A percentile compares a stretch with the other conserved stretches of the same genome.
These are phyloP conservation scores for Acacia melanoxylon DNA, from an alignment of 306 rosid genomes.

Conservation along the genomic window DNA sequence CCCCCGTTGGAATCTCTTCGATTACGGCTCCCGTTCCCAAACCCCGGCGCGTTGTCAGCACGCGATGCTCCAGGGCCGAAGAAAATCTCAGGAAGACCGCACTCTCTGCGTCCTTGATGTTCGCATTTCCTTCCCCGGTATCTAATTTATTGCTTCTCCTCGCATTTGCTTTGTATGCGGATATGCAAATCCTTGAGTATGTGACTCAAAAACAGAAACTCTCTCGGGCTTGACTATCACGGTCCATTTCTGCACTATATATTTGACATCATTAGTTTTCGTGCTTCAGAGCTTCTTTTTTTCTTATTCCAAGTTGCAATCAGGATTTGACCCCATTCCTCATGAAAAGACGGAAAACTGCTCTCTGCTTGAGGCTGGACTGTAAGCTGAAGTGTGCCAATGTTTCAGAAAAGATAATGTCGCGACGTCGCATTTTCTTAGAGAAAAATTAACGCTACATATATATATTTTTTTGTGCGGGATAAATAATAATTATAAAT, in stretches of 20 bases:
- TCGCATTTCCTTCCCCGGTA: slow-evolving; percentile 82
- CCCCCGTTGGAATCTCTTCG: slow-evolving; percentile 81
- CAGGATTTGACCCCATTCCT: background rate
- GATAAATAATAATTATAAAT: background rate
- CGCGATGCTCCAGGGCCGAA: slow-evolving; percentile 74
- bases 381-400: background rate
- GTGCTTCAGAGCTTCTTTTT: background rate
- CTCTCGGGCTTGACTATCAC: background rate
- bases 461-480: background rate
- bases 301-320: background rate
- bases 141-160: slow-evolving; percentile 1
- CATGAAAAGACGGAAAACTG: background rate
- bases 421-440: background rate
- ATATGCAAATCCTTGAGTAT: background rate
- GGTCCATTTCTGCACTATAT: background rate
- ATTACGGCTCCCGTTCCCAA: slow-evolving; percentile 43
- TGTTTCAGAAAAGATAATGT: background rate
- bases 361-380: background rate
- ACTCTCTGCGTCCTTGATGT: slow-evolving; percentile 78
- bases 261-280: background rate
- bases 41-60: slow-evolving; percentile 58
- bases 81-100: slow-evolving; percentile 81
- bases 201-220: slow-evolving; percentile 13
- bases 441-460: background rate
- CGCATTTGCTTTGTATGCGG: background rate